These are phyloP conservation scores for Fusarium sambucinum DNA, from an alignment of 2,329 filamentous ascomycete genomes.

Conservation along the genomic window DNA sequence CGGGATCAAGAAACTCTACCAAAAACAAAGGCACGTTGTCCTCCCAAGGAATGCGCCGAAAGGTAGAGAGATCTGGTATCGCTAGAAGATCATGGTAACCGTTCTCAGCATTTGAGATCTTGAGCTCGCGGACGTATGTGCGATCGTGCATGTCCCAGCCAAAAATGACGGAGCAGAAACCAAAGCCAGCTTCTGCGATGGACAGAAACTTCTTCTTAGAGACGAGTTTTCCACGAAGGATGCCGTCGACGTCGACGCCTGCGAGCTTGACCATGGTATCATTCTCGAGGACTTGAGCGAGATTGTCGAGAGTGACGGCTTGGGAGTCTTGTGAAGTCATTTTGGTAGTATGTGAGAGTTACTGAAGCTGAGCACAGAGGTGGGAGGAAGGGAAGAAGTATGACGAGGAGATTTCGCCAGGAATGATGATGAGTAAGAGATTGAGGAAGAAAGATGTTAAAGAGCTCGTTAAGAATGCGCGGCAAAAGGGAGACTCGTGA, in stretches of 20 bases:
- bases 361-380: too few relatives aligned
- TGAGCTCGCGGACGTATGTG: slow-evolving; percentile 87
- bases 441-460: not conserved
- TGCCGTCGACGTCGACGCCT: slow-evolving; percentile 87
- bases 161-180: slow-evolving; percentile 94
- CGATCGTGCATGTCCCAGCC: slow-evolving; percentile 98
- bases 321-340: slow-evolving; percentile 48
- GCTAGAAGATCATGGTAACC: slow-evolving; percentile 90
- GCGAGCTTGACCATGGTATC: slow-evolving; percentile 89
- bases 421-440: not conserved
- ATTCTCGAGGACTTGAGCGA: slow-evolving; percentile 74
- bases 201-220: slow-evolving; percentile 94
- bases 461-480: not conserved
- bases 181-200: slow-evolving; percentile 83
- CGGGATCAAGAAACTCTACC: slow-evolving; percentile 85
- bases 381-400: too few relatives aligned
- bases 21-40: slow-evolving; percentile 87
- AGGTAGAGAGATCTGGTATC: slow-evolving; percentile 80
- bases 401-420: not conserved
- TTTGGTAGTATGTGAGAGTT: slow-evolving; percentile 15
- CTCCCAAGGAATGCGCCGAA: slow-evolving; percentile 91
- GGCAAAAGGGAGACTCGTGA: not conserved
- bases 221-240: slow-evolving; percentile 89
- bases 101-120: slow-evolving; percentile 90
- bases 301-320: slow-evolving; percentile 69